Base-by-base conservation (phyloP, 2,329 filamentous ascomycete genomes). In the Periconia digitata region DNA sequence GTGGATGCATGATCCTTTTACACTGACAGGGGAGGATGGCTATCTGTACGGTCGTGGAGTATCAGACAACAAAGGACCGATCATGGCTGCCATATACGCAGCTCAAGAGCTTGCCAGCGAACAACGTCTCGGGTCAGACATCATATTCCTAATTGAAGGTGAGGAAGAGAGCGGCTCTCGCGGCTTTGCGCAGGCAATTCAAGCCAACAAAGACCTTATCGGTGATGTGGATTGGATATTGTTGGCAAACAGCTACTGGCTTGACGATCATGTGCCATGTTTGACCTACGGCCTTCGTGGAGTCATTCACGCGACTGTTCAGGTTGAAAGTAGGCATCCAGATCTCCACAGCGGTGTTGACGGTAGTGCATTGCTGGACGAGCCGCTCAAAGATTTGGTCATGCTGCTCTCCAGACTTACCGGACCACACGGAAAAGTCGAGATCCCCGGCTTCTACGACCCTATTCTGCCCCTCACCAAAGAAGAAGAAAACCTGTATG, bases 311-410 rank as follows among this genome's bases (percentile, higher is more conserved):
- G 92, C 92, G 5, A 96, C 90, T 0, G 81, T 97, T 6, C 87
- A 91, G 52, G 85, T 99, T 21, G 87, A 95, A 55, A 95, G 91
- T 48, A 84, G 85, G 43, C 85, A 89, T 54, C 91, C 92, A 0
- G 94, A 99, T 71, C 81, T 95, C 2, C 94, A 99, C 72, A 95
- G 90, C 52, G 94, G 94, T 62, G 92, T 99, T n/a, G 92, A 97
- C 63, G 94, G 94, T 34, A 96, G 91, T 51, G 85, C 89, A 53
- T 82, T 95, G 73, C 83, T 94, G 51, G 90, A 96, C 50, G 94
- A 99, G 66, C 90, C 92, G 0, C 77, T 97, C 8, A 95, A 95
- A 35, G 94, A 99, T 68, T 79, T 99, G 1, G 92, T 95, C 3
- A 81, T 88, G 54, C 78, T 97, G 1, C 78, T 99, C 5, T 84